These are phyloP conservation scores for Trichoderma asperelloides DNA, from an alignment of 495 filamentous ascomycete genomes.

Conservation along the genomic window DNA sequence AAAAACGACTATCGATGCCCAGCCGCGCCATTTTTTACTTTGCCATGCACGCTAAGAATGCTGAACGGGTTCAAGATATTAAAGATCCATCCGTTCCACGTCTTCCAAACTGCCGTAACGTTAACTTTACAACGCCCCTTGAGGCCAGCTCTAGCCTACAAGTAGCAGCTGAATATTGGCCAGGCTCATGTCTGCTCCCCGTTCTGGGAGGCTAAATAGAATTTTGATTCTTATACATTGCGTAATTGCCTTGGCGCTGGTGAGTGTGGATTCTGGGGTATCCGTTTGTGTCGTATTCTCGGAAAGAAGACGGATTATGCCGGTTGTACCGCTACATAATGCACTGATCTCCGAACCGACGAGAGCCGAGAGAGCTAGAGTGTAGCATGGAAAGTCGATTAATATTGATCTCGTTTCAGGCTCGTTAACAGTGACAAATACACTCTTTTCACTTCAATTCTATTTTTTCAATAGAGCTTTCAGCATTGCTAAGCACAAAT, in stretches of 20 bases:
- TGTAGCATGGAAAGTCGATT: not conserved
- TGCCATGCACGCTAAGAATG: not conserved
- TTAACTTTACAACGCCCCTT: not conserved
- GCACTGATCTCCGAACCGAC: not conserved
- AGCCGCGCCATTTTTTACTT: not conserved
- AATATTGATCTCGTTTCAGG: not conserved
- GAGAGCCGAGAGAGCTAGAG: not conserved
- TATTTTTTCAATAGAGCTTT: no score
- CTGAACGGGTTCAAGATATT: not conserved
- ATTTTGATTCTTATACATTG: not conserved
- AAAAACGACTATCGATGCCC: not conserved
- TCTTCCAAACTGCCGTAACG: not conserved
- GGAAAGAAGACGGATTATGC: not conserved
- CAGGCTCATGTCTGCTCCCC: not conserved
- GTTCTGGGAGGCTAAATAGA: not conserved
- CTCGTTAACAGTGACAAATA: not conserved
- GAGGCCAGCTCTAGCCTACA: not conserved
- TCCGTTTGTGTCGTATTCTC: not conserved
- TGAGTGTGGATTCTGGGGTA: not conserved
- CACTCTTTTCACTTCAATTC: not conserved
- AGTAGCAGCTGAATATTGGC: not conserved
- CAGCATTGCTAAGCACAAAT: no score
- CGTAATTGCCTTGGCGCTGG: not conserved
- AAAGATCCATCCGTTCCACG: not conserved
- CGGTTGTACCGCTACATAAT: not conserved